Evolutionary conservation across 768 basidiomycete genomes (phyloP).

Genomic region (Lactarius indigo): DNA sequence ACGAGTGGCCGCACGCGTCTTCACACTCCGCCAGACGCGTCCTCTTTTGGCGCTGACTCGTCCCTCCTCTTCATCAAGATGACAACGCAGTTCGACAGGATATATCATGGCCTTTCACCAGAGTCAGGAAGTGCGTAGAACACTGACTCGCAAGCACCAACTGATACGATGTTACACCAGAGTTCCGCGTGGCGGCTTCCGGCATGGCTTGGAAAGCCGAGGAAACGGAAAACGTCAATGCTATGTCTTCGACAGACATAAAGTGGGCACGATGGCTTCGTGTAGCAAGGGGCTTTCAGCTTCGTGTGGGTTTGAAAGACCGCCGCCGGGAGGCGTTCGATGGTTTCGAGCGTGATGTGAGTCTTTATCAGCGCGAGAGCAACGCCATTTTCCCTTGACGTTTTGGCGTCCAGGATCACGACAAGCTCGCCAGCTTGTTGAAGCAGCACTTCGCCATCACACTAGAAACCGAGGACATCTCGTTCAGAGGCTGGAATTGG

Average conservation of each 20-base stretch:
- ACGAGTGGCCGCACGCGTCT: constrained; percentile 6
- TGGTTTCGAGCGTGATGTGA: constrained; percentile 86
- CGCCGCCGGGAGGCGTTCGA: constrained; percentile 83
- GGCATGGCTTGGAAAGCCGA: constrained; percentile 95
- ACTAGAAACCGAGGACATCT: constrained; percentile 80
- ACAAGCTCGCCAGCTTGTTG: constrained; percentile 71
- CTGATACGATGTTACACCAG: constrained; percentile 36
- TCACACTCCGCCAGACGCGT: constrained; percentile 27
- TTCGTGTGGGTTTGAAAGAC: constrained; percentile 78
- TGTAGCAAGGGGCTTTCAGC: constrained; percentile 89
- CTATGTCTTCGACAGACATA: constrained; percentile 67
- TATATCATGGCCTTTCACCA: constrained; percentile 69
- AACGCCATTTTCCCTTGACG: constrained; percentile 5
- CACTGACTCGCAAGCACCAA: not conserved
- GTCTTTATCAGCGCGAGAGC: constrained; percentile 26
- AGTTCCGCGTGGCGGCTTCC: constrained; percentile 82
- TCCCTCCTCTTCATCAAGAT: constrained; percentile 36
- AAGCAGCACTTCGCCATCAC: constrained; percentile 86
- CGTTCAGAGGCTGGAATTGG: constrained; percentile 99
- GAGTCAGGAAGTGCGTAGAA: constrained; percentile 76
- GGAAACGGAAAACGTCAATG: constrained; percentile 58
- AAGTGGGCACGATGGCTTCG: constrained; percentile 91
- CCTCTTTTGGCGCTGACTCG: constrained; percentile 21
- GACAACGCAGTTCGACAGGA: constrained; percentile 81
- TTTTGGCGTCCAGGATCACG: constrained; percentile 66